Evolutionary conservation across 208 protist species (phyloP).

Genomic region (Acanthamoeba divionensis): DNA sequence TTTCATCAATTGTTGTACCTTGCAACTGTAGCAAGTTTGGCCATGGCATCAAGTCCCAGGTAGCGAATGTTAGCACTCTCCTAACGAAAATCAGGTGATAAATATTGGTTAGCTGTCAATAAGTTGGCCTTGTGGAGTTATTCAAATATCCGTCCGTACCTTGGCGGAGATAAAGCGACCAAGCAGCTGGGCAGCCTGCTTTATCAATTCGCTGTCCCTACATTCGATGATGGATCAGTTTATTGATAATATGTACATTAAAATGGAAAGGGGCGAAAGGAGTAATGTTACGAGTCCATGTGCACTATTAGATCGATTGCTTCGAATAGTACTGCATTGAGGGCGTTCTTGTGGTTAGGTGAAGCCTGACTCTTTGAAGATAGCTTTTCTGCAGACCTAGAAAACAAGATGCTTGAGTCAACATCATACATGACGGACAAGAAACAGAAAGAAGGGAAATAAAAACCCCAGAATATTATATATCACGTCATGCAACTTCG

Average conservation of each 20-base stretch:
- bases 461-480: conserved; percentile 10
- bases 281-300: conserved; percentile 66
- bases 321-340: conserved; percentile 96
- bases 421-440: background rate
- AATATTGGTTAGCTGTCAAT: background rate
- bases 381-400: conserved; percentile 19
- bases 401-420: too few species aligned
- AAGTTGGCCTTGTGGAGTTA: background rate
- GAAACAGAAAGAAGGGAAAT: background rate
- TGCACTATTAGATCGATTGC: conserved; percentile 75
- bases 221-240: background rate
- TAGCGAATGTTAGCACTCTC: conserved; percentile 73
- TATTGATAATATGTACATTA: background rate
- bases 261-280: background rate
- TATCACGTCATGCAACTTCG: conserved; percentile 15
- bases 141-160: conserved; percentile 69
- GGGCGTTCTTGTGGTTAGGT: conserved; percentile 93
- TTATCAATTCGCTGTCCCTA: conserved; percentile 81
- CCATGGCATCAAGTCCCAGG: conserved; percentile 75
- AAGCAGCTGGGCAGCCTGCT: conserved; percentile 84
- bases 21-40: conserved; percentile 81
- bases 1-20: too few species aligned
- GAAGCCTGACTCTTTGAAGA: background rate
- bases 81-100: conserved; percentile 38
- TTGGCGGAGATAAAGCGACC: conserved; percentile 86